These are phyloP conservation scores for Elymus sibiricus DNA, from an alignment of 176 grass and related monocot species.

Conservation along the genomic window DNA sequence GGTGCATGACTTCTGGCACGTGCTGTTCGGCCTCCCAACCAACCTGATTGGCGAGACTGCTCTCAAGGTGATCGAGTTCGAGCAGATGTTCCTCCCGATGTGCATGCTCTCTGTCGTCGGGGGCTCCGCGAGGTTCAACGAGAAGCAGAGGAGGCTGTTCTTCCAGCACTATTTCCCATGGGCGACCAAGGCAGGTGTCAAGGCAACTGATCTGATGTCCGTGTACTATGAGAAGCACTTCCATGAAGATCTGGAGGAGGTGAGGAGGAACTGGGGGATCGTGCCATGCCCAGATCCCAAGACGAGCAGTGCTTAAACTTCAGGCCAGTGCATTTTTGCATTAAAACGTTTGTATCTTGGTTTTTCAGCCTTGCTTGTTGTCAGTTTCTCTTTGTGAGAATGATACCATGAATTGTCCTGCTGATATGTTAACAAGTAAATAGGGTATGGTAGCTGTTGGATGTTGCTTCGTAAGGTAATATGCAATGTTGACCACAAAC, in stretches of 20 bases:
- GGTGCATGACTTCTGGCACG: conserved; percentile 97
- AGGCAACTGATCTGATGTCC: conserved; percentile 73
- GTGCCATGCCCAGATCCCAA: conserved; percentile 47
- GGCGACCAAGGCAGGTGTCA: conserved; percentile 62
- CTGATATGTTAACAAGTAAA: neutral
- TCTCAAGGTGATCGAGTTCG: conserved; percentile 96
- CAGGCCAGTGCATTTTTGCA: neutral
- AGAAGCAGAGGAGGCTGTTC: conserved; percentile 69
- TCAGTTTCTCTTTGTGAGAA: conserved; percentile 2
- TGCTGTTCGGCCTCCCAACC: conserved; percentile 80
- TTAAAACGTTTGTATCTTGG: neutral
- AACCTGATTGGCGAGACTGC: conserved; percentile 90
- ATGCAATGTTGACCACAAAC: neutral
- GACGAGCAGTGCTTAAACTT: conserved; percentile 21
- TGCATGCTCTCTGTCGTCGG: conserved; percentile 79
- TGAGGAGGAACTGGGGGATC: conserved; percentile 81
- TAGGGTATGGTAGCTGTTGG: neutral
- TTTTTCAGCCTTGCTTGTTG: neutral
- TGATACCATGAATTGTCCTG: neutral
- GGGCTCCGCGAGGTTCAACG: conserved; percentile 74
- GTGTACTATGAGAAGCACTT: conserved; percentile 97
- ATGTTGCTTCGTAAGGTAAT: neutral
- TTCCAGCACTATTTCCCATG: conserved; percentile 84
- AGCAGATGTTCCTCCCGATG: conserved; percentile 97
- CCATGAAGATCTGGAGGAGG: conserved; percentile 66